phyloP scores from a whole-genome alignment of 108 stramenopile species.

The Nitzschia sp. region DNA sequence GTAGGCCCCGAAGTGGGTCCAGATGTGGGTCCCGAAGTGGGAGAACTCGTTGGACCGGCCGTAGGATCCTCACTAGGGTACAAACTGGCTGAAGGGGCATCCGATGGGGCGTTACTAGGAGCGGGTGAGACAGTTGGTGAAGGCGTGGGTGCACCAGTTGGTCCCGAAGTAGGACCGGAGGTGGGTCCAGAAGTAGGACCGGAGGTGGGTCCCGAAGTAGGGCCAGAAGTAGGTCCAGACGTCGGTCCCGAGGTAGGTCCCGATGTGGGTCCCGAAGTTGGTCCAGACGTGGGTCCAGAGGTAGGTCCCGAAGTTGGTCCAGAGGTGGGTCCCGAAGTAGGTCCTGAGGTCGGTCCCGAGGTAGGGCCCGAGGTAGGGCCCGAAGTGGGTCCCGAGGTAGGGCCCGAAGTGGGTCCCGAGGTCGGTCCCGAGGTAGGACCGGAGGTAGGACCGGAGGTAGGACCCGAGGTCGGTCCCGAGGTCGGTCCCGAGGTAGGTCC shows the following conservation, averaged over 20 bases:
- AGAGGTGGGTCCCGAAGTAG: conserved; percentile 15
- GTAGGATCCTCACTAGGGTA: conserved; percentile 10
- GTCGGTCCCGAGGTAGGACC: conserved; percentile 24
- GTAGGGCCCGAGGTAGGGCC: conserved; percentile 19
- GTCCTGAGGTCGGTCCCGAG: conserved; percentile 12
- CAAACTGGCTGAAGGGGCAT: neutral
- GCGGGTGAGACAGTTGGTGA: neutral
- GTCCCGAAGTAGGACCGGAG: conserved; percentile 1
- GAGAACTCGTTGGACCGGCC: conserved; percentile 3
- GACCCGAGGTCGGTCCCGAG: conserved; percentile 25
- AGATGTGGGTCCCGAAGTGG: conserved; percentile 10
- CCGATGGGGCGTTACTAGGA: neutral
- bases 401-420: conserved; percentile 21
- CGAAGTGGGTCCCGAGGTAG: conserved; percentile 19
- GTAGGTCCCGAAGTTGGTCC: conserved; percentile 10
- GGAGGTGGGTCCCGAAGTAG: conserved; percentile 6
- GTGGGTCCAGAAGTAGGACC: conserved; percentile 1
- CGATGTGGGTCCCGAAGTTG: neutral
- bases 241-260: conserved; percentile 10
- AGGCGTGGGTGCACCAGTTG: conserved; percentile 1
- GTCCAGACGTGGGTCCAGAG: neutral
- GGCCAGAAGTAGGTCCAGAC: neutral
- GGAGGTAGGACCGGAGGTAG: conserved; percentile 13
- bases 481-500: conserved; percentile 20
- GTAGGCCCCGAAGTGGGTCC: too few species aligned